Conservation (phyloP, 2,329 filamentous ascomycete species). For the Alternaria angustiovoidea region DNA sequence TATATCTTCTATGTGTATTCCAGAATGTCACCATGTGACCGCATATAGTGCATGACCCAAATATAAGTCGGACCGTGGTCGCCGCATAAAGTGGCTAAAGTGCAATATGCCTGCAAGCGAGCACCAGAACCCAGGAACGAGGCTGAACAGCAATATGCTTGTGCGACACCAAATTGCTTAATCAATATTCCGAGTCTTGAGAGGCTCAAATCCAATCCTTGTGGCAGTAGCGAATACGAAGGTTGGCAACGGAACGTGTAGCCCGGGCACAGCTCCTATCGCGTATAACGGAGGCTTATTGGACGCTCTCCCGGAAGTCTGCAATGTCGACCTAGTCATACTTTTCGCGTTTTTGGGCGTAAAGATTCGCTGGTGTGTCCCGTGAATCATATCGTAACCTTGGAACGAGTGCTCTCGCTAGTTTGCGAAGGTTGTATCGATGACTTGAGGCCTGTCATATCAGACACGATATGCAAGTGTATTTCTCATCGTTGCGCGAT, state of each 20-base stretch:
- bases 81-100: conserved; percentile 37
- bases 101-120: conserved; percentile 14
- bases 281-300: not conserved
- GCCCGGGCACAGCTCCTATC: conserved; percentile 5
- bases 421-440: not conserved
- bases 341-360: not conserved
- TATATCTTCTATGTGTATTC: conserved; percentile 18
- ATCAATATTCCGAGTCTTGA: conserved; percentile 5
- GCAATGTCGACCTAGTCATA: not conserved
- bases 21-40: conserved; percentile 28
- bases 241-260: conserved; percentile 1
- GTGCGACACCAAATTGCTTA: conserved; percentile 17
- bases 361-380: not conserved
- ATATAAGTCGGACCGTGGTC: conserved; percentile 40
- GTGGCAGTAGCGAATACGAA: conserved; percentile 3
- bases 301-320: not conserved
- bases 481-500: not conserved
- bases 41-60: conserved; percentile 21
- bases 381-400: not conserved
- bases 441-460: not conserved
- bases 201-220: not conserved
- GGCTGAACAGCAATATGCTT: conserved; percentile 18
- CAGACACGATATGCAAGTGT: not conserved
- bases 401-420: not conserved
- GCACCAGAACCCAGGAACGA: conserved; percentile 12